Evolutionary conservation across 2,329 filamentous ascomycete species (phyloP).

Genomic region (Pseudogymnoascus sp.): DNA sequence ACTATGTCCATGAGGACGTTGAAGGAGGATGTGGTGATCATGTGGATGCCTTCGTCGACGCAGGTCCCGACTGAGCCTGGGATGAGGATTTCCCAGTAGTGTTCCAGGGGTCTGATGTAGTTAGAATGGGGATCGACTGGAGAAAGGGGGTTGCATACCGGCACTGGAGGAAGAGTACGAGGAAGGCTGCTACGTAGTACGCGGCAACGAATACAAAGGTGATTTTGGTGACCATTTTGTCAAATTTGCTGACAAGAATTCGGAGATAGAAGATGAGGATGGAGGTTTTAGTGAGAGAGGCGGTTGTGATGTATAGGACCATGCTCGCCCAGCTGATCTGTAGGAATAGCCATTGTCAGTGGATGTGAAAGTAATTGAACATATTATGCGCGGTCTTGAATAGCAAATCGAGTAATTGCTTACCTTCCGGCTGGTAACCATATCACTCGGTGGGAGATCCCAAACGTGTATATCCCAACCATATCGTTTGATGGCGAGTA

Average conservation of each 20-base stretch:
- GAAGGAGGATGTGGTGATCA: neutral
- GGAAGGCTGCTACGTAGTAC: neutral
- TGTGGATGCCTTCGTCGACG: neutral
- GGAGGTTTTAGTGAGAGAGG: constrained; percentile 11
- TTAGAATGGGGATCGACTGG: neutral
- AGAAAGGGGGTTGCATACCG: neutral
- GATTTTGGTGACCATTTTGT: neutral
- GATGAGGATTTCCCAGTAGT: constrained; percentile 1
- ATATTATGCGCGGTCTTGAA: neutral
- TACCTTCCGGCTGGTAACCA: neutral
- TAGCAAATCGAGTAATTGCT: neutral
- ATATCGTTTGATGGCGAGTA: constrained; percentile 28
- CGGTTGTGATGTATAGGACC: constrained; percentile 9
- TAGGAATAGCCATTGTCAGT: neutral
- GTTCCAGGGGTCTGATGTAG: neutral
- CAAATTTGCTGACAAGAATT: constrained; percentile 3
- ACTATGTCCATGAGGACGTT: neutral
- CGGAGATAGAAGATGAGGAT: constrained; percentile 13
- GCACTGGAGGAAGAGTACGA: constrained; percentile 10
- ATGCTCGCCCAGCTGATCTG: constrained; percentile 2
- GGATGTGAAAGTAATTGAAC: neutral
- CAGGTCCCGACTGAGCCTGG: neutral
- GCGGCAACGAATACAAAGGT: neutral
- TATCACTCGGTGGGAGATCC: constrained; percentile 24
- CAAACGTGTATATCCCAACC: constrained; percentile 35